phyloP scores from a whole-genome alignment of 129 eudicot genomes.

The carrot (Daucus carota) region DNA sequence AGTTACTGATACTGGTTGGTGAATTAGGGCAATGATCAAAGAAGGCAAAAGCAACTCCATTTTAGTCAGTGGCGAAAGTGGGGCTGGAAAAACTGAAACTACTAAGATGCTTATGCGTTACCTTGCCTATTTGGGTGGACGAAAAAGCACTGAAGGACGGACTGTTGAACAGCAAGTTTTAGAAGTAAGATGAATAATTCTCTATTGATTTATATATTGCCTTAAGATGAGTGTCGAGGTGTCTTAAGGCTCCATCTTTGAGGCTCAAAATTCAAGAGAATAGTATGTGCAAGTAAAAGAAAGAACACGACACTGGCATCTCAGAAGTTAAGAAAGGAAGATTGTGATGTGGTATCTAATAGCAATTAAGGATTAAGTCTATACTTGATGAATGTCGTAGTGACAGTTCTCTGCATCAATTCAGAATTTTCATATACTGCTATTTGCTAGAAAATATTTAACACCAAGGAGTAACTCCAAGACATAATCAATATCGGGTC shows the following conservation, averaged over 20 bases:
- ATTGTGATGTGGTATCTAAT: neutral
- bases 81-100: conserved; percentile 98
- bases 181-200: conserved; percentile 47
- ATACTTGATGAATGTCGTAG: neutral
- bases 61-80: conserved; percentile 98
- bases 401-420: neutral
- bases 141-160: conserved; percentile 78
- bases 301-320: neutral
- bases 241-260: neutral
- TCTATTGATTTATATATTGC: conserved; percentile 14
- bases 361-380: neutral
- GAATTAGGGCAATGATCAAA: conserved; percentile 82
- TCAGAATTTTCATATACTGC: neutral
- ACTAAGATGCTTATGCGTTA: conserved; percentile 99
- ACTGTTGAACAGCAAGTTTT: conserved; percentile 96
- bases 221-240: neutral
- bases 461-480: neutral
- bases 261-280: neutral
- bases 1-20: conserved; percentile 21
- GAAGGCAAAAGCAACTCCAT: conserved; percentile 92
- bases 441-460: neutral
- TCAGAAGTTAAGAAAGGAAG: neutral
- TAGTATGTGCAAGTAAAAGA: neutral
- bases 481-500: neutral
- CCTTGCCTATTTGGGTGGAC: conserved; percentile 96